Percentiles rank a stretch among this genome's conserved stretches.
phyloP scores from a whole-genome alignment of 2,329 filamentous ascomycete genomes.

The Aureobasidium subglaciale region DNA sequence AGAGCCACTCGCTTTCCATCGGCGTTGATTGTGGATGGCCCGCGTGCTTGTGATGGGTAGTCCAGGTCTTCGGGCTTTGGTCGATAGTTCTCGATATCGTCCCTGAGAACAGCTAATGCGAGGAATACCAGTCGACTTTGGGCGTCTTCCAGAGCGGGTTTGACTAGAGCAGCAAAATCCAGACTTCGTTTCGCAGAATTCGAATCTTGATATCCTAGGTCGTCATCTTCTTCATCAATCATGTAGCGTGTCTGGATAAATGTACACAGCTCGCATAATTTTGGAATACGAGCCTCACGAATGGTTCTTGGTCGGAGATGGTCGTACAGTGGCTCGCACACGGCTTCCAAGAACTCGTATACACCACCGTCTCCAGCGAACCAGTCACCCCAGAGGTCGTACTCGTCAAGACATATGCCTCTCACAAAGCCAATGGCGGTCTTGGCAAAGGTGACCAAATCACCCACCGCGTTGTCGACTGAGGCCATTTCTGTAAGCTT shows the following conservation, averaged over 20 bases:
- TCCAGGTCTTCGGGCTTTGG: constrained; percentile 59
- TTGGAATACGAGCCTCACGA: constrained; percentile 59
- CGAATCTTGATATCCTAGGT: constrained; percentile 41
- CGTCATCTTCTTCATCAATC: constrained; percentile 43
- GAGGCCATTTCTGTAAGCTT: constrained; percentile 52
- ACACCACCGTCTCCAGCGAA: constrained; percentile 56
- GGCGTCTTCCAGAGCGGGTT: constrained; percentile 59
- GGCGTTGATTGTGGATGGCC: constrained; percentile 17
- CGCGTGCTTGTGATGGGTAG: constrained; percentile 44
- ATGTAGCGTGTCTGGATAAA: constrained; percentile 60
- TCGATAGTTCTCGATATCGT: constrained; percentile 60
- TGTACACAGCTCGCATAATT: constrained; percentile 60
- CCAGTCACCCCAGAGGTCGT: constrained; percentile 61
- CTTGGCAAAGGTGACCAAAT: constrained; percentile 58
- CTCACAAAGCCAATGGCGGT: constrained; percentile 59
- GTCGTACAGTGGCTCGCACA: constrained; percentile 62
- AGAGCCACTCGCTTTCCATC: constrained; percentile 37
- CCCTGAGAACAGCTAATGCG: constrained; percentile 54
- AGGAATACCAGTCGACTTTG: constrained; percentile 62
- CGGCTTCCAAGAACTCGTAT: constrained; percentile 59
- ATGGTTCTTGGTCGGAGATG: constrained; percentile 58
- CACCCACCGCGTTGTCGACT: constrained; percentile 53
- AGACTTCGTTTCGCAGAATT: constrained; percentile 38
- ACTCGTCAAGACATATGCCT: constrained; percentile 60
- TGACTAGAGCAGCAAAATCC: constrained; percentile 56